Evolutionary conservation across 2,329 filamentous ascomycete species (phyloP).

Genomic region (Helicocarpus griseus): DNA sequence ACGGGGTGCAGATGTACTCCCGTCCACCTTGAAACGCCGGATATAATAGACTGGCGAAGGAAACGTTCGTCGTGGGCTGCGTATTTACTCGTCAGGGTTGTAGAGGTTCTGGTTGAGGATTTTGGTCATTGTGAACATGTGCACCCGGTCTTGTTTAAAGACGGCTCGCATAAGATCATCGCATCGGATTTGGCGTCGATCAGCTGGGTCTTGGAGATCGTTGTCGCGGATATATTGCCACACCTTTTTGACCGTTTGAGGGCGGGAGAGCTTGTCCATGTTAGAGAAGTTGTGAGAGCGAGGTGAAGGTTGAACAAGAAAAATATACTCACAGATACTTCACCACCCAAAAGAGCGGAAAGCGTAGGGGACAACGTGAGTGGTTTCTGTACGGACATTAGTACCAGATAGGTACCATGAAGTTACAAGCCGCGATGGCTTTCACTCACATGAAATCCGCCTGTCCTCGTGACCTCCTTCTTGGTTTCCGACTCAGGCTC

Average conservation of each 20-base stretch:
- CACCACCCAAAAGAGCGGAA: slow-evolving; percentile 35
- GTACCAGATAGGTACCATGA: not conserved
- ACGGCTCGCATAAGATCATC: slow-evolving; percentile 86
- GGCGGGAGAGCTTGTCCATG: slow-evolving; percentile 63
- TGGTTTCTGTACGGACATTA: slow-evolving; percentile 28
- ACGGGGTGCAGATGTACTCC: not conserved
- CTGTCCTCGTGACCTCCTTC: slow-evolving; percentile 63
- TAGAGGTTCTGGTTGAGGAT: slow-evolving; percentile 84
- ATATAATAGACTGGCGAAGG: not conserved
- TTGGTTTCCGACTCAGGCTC: slow-evolving; percentile 49
- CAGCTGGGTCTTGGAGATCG: slow-evolving; percentile 77
- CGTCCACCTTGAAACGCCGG: not conserved
- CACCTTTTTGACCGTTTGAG: slow-evolving; percentile 90
- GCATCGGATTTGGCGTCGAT: slow-evolving; percentile 87
- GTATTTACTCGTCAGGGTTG: slow-evolving; percentile 40
- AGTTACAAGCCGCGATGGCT: slow-evolving; percentile 4
- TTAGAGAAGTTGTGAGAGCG: not conserved
- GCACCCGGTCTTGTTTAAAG: slow-evolving; percentile 81
- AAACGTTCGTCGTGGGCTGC: not conserved
- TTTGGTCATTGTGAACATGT: slow-evolving; percentile 99
- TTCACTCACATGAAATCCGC: slow-evolving; percentile 69
- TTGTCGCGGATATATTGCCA: slow-evolving; percentile 91
- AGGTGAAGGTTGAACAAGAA: not conserved
- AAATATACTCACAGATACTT: slow-evolving; percentile 30
- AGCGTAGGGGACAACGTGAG: slow-evolving; percentile 37